Evolutionary conservation across 129 eudicot species (phyloP).

Genomic region (Smallanthus sonchifolius): DNA sequence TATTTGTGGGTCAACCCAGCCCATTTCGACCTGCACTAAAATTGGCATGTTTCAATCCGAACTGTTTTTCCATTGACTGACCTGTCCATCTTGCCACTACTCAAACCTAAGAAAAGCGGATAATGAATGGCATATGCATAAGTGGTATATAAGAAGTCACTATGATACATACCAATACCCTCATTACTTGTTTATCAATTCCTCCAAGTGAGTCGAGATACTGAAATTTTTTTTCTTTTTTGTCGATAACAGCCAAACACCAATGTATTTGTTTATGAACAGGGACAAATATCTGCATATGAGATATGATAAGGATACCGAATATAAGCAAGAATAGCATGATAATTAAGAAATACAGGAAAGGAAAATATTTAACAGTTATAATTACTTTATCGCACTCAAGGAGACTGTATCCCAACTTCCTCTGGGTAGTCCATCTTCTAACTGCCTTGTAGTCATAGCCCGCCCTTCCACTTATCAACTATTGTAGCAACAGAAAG

Average conservation of each 20-base stretch:
- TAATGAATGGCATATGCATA: neutral
- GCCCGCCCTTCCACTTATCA: slow-evolving; percentile 61
- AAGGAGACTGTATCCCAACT: slow-evolving; percentile 76
- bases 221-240: slow-evolving; percentile 79
- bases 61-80: neutral
- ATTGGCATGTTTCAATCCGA: neutral
- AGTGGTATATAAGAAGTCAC: neutral
- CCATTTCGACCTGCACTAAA: neutral
- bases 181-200: slow-evolving; percentile 55
- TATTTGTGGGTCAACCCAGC: neutral
- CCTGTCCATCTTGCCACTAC: neutral
- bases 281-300: slow-evolving; percentile 79
- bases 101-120: neutral
- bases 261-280: slow-evolving; percentile 92
- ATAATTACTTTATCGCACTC: slow-evolving; percentile 82
- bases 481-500: slow-evolving; percentile 31
- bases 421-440: slow-evolving; percentile 86
- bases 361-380: neutral
- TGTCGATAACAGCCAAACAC: slow-evolving; percentile 92
- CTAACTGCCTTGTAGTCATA: slow-evolving; percentile 81
- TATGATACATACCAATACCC: slow-evolving; percentile 57
- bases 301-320: neutral
- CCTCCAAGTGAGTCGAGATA: slow-evolving; percentile 92
- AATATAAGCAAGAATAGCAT: neutral
- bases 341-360: neutral